Conservation (phyloP, 495 filamentous ascomycete genomes). For the Trichoderma virens region DNA sequence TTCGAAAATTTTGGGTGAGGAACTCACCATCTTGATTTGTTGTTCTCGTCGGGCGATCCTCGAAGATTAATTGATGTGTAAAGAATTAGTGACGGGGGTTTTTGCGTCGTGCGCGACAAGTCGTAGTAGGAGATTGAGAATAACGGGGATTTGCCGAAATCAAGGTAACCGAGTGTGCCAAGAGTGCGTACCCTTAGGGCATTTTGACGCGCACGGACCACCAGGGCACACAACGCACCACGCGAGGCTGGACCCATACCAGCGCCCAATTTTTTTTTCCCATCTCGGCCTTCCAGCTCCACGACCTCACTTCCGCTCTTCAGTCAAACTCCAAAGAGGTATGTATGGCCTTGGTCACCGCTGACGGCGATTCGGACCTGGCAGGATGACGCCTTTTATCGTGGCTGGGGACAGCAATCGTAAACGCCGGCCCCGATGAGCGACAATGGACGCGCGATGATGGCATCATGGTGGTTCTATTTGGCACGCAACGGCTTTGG, state of each 20-base stretch:
- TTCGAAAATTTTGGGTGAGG: background rate
- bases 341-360: slow-evolving; percentile 24
- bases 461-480: background rate
- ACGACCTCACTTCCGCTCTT: background rate
- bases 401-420: slow-evolving; percentile 47
- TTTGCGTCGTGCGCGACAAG: slow-evolving; percentile 8
- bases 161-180: slow-evolving; percentile 2
- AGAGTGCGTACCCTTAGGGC: slow-evolving; percentile 13
- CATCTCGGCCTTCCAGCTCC: background rate
- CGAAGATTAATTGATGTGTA: slow-evolving; percentile 34
- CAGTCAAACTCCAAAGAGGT: slow-evolving; percentile 24
- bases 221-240: slow-evolving; percentile 13
- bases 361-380: slow-evolving; percentile 26
- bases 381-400: slow-evolving; percentile 34
- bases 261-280: slow-evolving; percentile 12
- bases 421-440: slow-evolving; percentile 16
- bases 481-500: background rate
- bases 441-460: slow-evolving; percentile 16
- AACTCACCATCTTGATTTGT: slow-evolving; percentile 48
- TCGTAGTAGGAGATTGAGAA: background rate
- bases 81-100: slow-evolving; percentile 2
- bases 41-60: slow-evolving; percentile 45
- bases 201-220: slow-evolving; percentile 16
- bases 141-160: slow-evolving; percentile 11
- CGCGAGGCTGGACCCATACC: background rate